Evolutionary conservation across 805 yeast genomes (phyloP), one percentile per base, ranked within the genome.

Genomic region (Barnettozyma vustinii): DNA sequence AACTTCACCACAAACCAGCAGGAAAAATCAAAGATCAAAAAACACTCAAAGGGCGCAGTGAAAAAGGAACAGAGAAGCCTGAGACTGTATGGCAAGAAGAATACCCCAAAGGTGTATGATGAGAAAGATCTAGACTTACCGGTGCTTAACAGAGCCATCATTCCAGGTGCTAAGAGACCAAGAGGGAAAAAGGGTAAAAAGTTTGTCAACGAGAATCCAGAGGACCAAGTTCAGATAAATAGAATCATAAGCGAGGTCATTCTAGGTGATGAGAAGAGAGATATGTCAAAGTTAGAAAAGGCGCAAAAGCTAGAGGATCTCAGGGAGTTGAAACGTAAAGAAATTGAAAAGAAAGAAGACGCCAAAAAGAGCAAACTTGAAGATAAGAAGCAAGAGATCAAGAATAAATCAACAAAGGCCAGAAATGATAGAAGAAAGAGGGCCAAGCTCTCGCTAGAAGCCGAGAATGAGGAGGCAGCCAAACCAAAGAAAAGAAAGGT

Each of bases 211-310:
- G 96, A 87, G 59, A 76, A 80, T 56, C 56, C 57, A 36, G 40
- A 52, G 8, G 88, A 89, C 61, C 66, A 76, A 13, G 61, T 80
- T 42, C 74, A 78, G 30, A 61, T 89, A 69, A 79, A 77, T 54
- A 75, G 95, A 65, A 73, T 92, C 51, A 80, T 91, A 46, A 84
- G 82, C 55, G 80, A 84, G 30, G 89, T 94, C 48, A 90, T 89
- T 58, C 96, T 90, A 62, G 79, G 83, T 52, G 75, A 82, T 55
- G 97, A 92, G 53, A 76, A 79, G 40, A 77, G 80, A 9, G 83
- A 84, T 58, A 96, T 91, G 61, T 85, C 96, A 56, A 94, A 90
- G 67, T 72, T 94, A 49, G 99, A 92, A 63, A 88, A 87, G 62
- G 83, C 96, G 0, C 80, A 87, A 62, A 83, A 96, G 66, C 73